Evolutionary conservation across 345 rosid species (phyloP), one percentile per base, ranked within the genome.

Genomic region (Eucalyptus guilfoylei): DNA sequence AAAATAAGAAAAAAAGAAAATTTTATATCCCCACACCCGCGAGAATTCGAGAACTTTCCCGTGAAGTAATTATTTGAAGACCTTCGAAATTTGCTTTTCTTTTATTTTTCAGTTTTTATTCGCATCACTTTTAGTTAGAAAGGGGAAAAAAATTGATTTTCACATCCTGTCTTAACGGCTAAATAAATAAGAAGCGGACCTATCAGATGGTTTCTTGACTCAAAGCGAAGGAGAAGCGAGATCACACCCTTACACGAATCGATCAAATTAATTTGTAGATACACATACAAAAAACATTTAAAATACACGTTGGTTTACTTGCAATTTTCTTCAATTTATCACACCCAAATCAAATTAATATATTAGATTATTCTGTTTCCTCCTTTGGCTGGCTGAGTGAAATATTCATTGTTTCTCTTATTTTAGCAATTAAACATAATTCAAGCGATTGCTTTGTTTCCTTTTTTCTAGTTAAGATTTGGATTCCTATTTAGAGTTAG

Each of bases 41-140:
- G 93, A 90, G 86, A 37, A 8, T 60, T 92, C 90, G 45, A 88
- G 93, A 87, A 88, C 50, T 87, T 88, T 91, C 91, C 89, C 62
- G 19, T 86, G 87, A 85, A 13, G 80, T n/a, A n/a, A 64, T 64
- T n/a, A 49, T 14, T 49, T 49, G 50, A 0, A 42, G 37, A 86
- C 80, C 89, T 90, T 88, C 42, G 88, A 80, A 48, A 48, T 42
- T 32, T 9, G 17, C 67, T 64, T 62, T 64, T 64, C 16, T 55
- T 55, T 55, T 21, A 49, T 55, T 55, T 55, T 55, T 55, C 10
- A n/a, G 15, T n/a, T 64, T 15, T 49, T 49, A 49, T 5, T n/a
- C 3, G 4, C 11, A 49, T 49, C 50, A 49, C 16, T n/a, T 64
- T 30, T 62, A 30, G 9, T 14, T 6, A 14, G 15, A 30, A n/a